phyloP scores from a whole-genome alignment of 1,284 basidiomycete species.

The Trichosporon sp. region DNA sequence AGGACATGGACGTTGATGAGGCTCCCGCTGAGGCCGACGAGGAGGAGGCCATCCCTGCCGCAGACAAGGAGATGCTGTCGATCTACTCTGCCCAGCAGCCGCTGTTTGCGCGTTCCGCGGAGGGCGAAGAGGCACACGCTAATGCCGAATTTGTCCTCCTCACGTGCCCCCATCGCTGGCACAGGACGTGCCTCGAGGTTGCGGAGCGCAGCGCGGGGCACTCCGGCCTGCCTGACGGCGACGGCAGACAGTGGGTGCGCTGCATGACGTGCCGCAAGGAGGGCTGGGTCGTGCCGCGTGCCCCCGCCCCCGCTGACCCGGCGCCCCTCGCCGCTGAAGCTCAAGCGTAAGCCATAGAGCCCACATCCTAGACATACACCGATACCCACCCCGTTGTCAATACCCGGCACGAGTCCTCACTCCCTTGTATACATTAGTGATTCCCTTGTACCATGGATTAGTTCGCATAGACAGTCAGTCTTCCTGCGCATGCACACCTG shows the following conservation, averaged over 20 bases:
- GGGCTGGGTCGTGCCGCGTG: constrained; percentile 31
- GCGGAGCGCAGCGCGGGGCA: constrained; percentile 32
- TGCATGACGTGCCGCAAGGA: constrained; percentile 42
- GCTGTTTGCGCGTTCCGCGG: not conserved
- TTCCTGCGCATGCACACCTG: not conserved
- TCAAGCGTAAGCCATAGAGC: not conserved
- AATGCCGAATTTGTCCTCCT: constrained; percentile 24
- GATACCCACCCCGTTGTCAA: not conserved
- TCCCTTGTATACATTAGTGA: not conserved
- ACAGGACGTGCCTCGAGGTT: constrained; percentile 35
- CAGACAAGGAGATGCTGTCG: constrained; percentile 33
- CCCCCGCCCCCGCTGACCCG: not conserved
- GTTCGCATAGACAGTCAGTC: not conserved
- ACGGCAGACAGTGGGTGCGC: constrained; percentile 33
- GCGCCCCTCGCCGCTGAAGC: not conserved
- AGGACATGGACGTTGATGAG: constrained; percentile 18
- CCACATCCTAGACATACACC: not conserved
- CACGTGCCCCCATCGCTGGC: constrained; percentile 39
- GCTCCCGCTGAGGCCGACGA: constrained; percentile 12
- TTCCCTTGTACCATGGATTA: constrained; percentile 1
- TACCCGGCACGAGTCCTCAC: not conserved
- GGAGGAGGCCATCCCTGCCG: constrained; percentile 1
- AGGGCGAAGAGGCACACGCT: constrained; percentile 4
- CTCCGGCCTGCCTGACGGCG: constrained; percentile 5
- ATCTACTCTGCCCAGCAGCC: constrained; percentile 33